Conservation (phyloP, 1,284 basidiomycete genomes). For the Boletus smithii region DNA sequence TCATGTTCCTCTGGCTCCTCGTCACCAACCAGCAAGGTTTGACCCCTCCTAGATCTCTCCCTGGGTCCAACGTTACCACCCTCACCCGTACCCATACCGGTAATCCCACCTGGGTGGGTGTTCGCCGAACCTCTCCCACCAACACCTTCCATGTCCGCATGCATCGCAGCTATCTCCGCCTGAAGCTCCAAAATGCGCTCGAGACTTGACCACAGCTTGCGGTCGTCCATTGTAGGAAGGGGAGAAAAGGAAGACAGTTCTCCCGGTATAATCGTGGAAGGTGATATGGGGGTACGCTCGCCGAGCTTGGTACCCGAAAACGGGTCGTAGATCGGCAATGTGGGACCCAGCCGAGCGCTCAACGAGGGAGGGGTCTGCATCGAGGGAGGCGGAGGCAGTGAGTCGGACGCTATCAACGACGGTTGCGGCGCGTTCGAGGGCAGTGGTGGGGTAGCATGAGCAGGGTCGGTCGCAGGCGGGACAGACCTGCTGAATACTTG, state of each 20-base stretch:
- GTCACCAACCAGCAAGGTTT: conserved; percentile 28
- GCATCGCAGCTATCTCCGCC: conserved; percentile 65
- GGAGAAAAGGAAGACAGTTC: conserved; percentile 4
- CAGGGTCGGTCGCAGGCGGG: conserved; percentile 1
- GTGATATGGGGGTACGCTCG: conserved; percentile 16
- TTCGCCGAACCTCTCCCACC: conserved; percentile 34
- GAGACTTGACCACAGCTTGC: conserved; percentile 62
- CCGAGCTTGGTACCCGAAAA: conserved; percentile 27
- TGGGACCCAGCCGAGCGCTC: conserved; percentile 4
- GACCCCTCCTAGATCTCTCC: conserved; percentile 20
- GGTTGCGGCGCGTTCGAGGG: conserved; percentile 10
- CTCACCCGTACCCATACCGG: conserved; percentile 4
- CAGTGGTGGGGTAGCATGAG: not conserved
- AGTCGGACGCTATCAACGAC: conserved; percentile 18
- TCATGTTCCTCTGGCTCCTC: conserved; percentile 28
- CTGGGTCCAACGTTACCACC: not conserved
- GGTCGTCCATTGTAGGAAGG: conserved; percentile 25
- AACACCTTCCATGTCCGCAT: conserved; percentile 69
- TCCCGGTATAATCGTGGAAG: conserved; percentile 6
- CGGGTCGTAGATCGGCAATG: conserved; percentile 25
- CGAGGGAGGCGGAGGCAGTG: conserved; percentile 7
- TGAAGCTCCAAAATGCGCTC: conserved; percentile 64
- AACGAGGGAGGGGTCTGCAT: conserved; percentile 2
- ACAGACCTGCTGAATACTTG: conserved; percentile 42
- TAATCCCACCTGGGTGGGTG: conserved; percentile 2